A percentile compares a stretch with the other conserved stretches of the same genome.
Conservation (phyloP, 192 early-diverging fungal genomes). For the Piromyces finnis region DNA sequence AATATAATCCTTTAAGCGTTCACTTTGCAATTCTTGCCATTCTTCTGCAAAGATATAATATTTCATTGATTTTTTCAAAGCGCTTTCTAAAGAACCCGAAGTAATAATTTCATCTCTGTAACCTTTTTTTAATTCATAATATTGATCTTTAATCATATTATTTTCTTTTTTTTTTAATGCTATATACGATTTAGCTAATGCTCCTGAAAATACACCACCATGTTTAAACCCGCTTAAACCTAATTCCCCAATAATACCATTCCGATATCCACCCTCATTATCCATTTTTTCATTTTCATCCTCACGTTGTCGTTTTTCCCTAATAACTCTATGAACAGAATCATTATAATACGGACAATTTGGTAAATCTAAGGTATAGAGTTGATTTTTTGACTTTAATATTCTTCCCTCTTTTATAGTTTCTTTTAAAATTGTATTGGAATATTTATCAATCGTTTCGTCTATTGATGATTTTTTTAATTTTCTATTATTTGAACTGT, state of each 20-base stretch:
- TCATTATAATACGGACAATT: background rate
- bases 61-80: constrained; percentile 23
- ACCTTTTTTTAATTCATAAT: background rate
- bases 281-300: background rate
- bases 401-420: background rate
- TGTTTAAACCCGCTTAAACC: background rate
- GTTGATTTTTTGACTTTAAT: background rate
- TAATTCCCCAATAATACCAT: background rate
- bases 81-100: constrained; percentile 6
- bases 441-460: background rate
- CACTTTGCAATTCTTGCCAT: constrained; percentile 27
- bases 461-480: background rate
- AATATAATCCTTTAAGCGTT: constrained; percentile 24
- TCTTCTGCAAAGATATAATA: constrained; percentile 41
- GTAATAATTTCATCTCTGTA: background rate
- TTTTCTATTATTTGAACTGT: background rate
- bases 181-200: background rate
- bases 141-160: background rate
- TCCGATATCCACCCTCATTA: background rate
- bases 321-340: background rate
- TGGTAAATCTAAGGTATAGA: background rate
- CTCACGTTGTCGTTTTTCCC: background rate
- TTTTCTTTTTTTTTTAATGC: background rate
- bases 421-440: background rate
- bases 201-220: background rate